Percentiles rank a stretch among this genome's conserved stretches.
phyloP scores from a whole-genome alignment of 495 filamentous ascomycete genomes.

The Neurospora sp. region DNA sequence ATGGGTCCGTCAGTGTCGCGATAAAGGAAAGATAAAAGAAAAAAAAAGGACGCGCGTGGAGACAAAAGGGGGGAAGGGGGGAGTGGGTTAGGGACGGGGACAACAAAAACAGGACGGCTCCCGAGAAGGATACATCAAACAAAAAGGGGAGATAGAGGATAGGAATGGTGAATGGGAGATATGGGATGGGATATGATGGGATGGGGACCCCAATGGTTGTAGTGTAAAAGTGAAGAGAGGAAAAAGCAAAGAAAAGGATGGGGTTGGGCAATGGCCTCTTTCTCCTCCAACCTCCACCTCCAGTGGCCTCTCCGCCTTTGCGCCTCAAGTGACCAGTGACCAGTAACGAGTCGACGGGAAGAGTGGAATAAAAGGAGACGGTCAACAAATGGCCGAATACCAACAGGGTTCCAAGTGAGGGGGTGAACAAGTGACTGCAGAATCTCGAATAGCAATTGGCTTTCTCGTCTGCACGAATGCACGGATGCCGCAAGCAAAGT shows the following conservation, averaged over 20 bases:
- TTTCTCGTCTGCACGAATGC: neutral
- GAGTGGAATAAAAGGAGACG: neutral
- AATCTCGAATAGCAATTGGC: neutral
- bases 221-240: neutral
- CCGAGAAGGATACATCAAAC: neutral
- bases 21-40: neutral
- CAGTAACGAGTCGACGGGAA: neutral
- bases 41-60: neutral
- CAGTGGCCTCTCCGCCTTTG: neutral
- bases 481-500: neutral
- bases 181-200: neutral
- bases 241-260: neutral
- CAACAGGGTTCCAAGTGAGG: neutral
- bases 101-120: neutral
- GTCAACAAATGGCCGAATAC: neutral
- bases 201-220: neutral
- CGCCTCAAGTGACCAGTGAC: neutral
- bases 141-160: neutral
- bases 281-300: neutral
- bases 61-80: neutral
- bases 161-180: slow-evolving; percentile 2
- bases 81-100: neutral
- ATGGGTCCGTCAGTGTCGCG: neutral
- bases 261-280: neutral
- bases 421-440: neutral